Base-by-base conservation (phyloP, 78 protist genomes). In the Planoprotostelium fungivorum region DNA sequence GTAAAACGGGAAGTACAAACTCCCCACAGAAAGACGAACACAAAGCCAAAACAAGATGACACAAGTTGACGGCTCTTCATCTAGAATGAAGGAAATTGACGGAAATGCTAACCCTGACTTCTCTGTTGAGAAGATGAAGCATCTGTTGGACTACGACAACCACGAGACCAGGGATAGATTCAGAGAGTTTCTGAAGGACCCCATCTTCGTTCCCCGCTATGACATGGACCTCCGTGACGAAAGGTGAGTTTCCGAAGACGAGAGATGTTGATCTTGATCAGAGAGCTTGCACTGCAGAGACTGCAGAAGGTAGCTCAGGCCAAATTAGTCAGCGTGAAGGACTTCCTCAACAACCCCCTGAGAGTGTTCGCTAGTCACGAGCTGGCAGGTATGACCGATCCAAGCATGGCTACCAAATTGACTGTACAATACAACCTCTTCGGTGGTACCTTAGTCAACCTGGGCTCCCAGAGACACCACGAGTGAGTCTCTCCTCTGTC, bases 361-460 rank as follows among this genome's bases (percentile, higher is more conserved):
- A 1, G 39, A 1, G 36, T 87, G 9, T 87, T 87, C 84, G 89
- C 89, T 31, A 36, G 34, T 10, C 89, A 87, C 37, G 89, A 87
- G 25, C 25, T 87, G 34, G 89, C 89, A 29, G 89, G 89, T 10
- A 36, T 31, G 39, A 35, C 36, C 36, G 89, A 87, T 38, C 63
- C 63, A 39, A 90, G 93, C 1, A 35, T 94, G 84, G 88, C 96
- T 0, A 93, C 93, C 29, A 94, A 94, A 87, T 89, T 91, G 34
- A 89, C 96, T 38, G 96, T 94, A 0, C 96, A 94, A 39, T 92
- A 89, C 90, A 93, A 93, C 85, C 73, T 94, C 37, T 94, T 94
- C 87, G 96, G 93, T 0, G 96, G 91, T 9, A 38, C 91, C 0
- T 63, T 94, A 28, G 35, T 86, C 0, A 91, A 91, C 85, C 91